phyloP scores from a whole-genome alignment of 2,329 filamentous ascomycete genomes.

The Aspergillus sp. region DNA sequence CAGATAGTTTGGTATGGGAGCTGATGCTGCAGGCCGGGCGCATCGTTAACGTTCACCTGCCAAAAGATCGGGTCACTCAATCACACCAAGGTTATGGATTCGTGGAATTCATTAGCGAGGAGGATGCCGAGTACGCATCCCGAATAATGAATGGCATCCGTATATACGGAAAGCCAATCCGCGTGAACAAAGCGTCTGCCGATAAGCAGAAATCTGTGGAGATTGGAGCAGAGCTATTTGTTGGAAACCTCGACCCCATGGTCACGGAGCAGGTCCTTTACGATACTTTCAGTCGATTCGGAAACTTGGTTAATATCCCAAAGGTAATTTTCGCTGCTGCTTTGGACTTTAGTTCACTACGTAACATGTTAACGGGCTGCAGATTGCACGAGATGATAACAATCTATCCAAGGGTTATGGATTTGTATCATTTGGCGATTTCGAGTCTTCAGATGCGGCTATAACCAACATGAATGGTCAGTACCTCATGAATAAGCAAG shows the following conservation, averaged over 20 bases:
- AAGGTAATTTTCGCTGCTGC: slow-evolving; percentile 56
- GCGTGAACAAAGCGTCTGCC: slow-evolving; percentile 89
- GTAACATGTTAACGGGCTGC: slow-evolving; percentile 18
- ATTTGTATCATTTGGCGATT: slow-evolving; percentile 88
- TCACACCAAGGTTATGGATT: slow-evolving; percentile 98
- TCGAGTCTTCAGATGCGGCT: slow-evolving; percentile 88
- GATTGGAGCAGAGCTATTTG: slow-evolving; percentile 93
- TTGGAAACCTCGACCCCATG: slow-evolving; percentile 91
- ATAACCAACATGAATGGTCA: slow-evolving; percentile 92
- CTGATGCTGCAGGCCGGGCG: slow-evolving; percentile 97
- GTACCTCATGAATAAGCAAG: slow-evolving; percentile 94
- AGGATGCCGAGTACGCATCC: slow-evolving; percentile 93
- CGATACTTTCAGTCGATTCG: slow-evolving; percentile 92
- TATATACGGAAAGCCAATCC: slow-evolving; percentile 87
- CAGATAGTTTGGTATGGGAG: slow-evolving; percentile 88
- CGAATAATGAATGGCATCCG: slow-evolving; percentile 96
- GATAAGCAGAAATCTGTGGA: slow-evolving; percentile 93
- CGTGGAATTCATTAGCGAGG: slow-evolving; percentile 93
- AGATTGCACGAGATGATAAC: slow-evolving; percentile 77
- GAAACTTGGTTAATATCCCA: slow-evolving; percentile 73
- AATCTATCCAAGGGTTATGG: slow-evolving; percentile 92
- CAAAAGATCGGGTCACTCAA: slow-evolving; percentile 95
- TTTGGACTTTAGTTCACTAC: slow-evolving; percentile 1
- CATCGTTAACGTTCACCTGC: slow-evolving; percentile 96
- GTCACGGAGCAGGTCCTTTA: slow-evolving; percentile 94